Base-by-base conservation (phyloP, 768 basidiomycete species). In the Leccinum broughii region DNA sequence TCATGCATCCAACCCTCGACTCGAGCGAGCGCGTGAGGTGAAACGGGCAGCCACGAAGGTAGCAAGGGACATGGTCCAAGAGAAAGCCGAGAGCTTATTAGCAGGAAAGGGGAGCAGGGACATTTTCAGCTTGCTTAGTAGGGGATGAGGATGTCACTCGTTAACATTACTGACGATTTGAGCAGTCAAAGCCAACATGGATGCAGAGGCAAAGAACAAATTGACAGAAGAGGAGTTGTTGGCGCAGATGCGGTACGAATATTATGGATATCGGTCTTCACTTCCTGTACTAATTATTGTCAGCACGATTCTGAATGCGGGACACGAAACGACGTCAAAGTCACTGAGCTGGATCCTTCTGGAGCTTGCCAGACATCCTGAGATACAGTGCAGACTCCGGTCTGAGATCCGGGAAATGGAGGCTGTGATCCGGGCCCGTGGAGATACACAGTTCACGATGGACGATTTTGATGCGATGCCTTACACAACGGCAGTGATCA, bases 261-360 rank as follows among this genome's bases (percentile, higher is more conserved):
- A 10, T 3, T 51, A 30, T 34, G n/a, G 32, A 34, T 15, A 14
- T 34, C 2, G 22, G 56, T 52, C 51, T 28, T 51, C 26, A 4
- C 17, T 8, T 17, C 51, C 14, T 48, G 8, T 41, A 17, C 22
- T 20, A 22, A 48, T 48, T 5, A 34, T 22, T 10, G 1, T 57
- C 22, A 81, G 80, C 15, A 81, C 79, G 22, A 78, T 83, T 11
- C 62, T 82, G 13, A 62, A 83, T 10, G 80, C 80, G 46, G 81
- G 80, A 1, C 82, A 89, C 68, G 88, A 87, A 68, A 88, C 87
- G 1, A 85, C 83, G 52, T 81, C 87, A 4, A 84, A 79, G 30
- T 77, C 81, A 2, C 55, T 87, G 32, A 77, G 79, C 57, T 92
- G 87, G 86, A 78, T 82, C 5, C 71, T 92, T 8, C 76, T 87